Evolutionary conservation across 2,329 filamentous ascomycete genomes (phyloP).

Genomic region (Ophiocordyceps camponoti-saundersi): DNA sequence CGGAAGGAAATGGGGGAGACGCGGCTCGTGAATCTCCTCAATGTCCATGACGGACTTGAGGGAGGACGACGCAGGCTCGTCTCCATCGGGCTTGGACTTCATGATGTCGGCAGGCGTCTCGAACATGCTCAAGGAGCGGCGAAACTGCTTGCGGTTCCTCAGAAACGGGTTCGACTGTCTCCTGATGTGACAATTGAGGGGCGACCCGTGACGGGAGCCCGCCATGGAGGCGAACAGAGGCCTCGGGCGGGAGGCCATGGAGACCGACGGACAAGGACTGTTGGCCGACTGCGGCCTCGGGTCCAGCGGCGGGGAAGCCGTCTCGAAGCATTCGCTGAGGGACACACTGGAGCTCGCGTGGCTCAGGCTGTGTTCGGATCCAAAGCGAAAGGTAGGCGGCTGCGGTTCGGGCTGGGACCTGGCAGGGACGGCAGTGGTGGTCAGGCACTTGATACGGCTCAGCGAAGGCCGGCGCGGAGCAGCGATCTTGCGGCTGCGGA

Average conservation of each 20-base stretch:
- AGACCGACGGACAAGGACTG: conserved; percentile 36
- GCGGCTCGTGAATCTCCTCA: conserved; percentile 55
- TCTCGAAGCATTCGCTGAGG: conserved; percentile 63
- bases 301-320: conserved; percentile 57
- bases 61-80: conserved; percentile 22
- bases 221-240: conserved; percentile 45
- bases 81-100: conserved; percentile 52
- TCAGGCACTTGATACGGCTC: conserved; percentile 56
- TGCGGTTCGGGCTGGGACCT: conserved; percentile 46
- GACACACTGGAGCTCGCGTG: conserved; percentile 31
- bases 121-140: conserved; percentile 94
- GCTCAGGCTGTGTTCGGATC: conserved; percentile 17
- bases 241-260: conserved; percentile 45
- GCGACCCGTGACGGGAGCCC: conserved; percentile 52
- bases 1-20: conserved; percentile 69
- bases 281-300: conserved; percentile 42
- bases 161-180: conserved; percentile 56
- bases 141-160: conserved; percentile 73
- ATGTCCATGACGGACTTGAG: conserved; percentile 70
- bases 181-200: conserved; percentile 51
- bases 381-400: conserved; percentile 62
- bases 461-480: conserved; percentile 59
- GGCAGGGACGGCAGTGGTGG: conserved; percentile 45
- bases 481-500: conserved; percentile 44
- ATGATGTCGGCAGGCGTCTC: conserved; percentile 80